These are phyloP conservation scores for Xylariaceae sp. DNA, from an alignment of 2,329 filamentous ascomycete species.

Conservation along the genomic window DNA sequence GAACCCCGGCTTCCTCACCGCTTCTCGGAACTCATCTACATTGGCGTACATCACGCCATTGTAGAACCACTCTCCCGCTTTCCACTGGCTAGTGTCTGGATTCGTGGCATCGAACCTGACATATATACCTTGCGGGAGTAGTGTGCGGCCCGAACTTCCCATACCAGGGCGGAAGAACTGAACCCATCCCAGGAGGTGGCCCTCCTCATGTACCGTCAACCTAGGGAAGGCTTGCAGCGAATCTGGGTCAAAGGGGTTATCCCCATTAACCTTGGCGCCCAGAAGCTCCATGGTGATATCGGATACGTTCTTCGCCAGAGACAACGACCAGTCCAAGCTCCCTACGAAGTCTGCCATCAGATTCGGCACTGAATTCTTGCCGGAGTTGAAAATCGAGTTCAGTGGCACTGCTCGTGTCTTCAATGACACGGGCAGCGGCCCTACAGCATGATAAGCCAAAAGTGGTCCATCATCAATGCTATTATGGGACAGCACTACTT, in stretches of 20 bases:
- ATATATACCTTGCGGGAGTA: conserved; percentile 34
- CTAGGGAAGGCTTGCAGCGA: background rate
- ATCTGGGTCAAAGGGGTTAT: background rate
- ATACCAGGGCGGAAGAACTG: conserved; percentile 26
- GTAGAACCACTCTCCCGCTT: conserved; percentile 35
- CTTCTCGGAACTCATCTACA: conserved; percentile 32
- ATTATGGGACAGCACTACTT: conserved; percentile 1
- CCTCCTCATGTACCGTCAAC: conserved; percentile 25
- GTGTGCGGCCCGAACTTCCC: conserved; percentile 28
- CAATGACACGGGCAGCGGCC: conserved; percentile 32
- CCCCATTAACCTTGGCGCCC: background rate
- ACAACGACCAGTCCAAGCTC: conserved; percentile 6
- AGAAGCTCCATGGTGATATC: conserved; percentile 31
- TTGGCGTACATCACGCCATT: conserved; percentile 35
- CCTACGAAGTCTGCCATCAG: conserved; percentile 1
- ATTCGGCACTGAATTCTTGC: background rate
- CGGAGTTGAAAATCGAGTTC: conserved; percentile 14
- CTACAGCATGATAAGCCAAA: conserved; percentile 27
- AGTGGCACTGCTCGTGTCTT: conserved; percentile 17
- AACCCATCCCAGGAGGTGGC: conserved; percentile 31
- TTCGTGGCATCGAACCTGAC: conserved; percentile 31
- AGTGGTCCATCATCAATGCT: background rate
- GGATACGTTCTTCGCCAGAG: conserved; percentile 24
- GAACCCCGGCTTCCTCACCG: conserved; percentile 32
- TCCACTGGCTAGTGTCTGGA: conserved; percentile 33